Base-by-base conservation (phyloP, 768 basidiomycete species). In the Tylopilus cervinicoccineus region DNA sequence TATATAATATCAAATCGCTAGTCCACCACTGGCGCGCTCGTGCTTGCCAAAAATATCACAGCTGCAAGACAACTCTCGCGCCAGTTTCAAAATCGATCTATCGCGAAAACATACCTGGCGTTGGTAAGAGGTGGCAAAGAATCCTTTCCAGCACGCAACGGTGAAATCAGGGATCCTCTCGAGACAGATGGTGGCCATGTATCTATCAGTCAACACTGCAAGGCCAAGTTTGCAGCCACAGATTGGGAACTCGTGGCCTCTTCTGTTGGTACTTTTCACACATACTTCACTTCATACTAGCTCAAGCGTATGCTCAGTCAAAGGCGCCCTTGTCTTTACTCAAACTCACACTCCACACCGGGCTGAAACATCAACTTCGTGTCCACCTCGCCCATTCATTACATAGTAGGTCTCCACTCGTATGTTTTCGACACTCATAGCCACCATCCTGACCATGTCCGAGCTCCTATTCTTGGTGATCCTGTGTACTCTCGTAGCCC, bases 401-500 rank as follows among this genome's bases (percentile, higher is more conserved):
- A 44, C 70, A 72, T 42, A 66, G 83, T 80, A 48, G 12, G 69
- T 56, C 14, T 36, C 44, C 17, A 24, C 17, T 33, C n/a, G 40
- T 43, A 31, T 31, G 13, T 48, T 49, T 20, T 40, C 19, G 8
- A 31, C 23, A 10, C 33, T 37, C 51, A 32, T 43, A 11, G 37
- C 23, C 37, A 44, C 43, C 22, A 40, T 50, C 16, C 33, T 58
- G 47, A 67, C 38, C 8, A 34, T 42, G 32, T 39, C 38, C 41
- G 51, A 87, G 85, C 79, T 24, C 85, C 85, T 16, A 79, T 88
- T 41, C 68, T 88, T 10, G 85, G 86, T 2, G 85, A 88, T 56
- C 58, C 57, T 1, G 51, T 77, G 2, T 77, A 84, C 55, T 76
- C 81, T 32, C 65, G 58, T 5, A 75, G 42, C 49, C 55, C 27